Base-by-base conservation (phyloP, 1,284 basidiomycete species). In the Phellopilus nigrolimitatus region DNA sequence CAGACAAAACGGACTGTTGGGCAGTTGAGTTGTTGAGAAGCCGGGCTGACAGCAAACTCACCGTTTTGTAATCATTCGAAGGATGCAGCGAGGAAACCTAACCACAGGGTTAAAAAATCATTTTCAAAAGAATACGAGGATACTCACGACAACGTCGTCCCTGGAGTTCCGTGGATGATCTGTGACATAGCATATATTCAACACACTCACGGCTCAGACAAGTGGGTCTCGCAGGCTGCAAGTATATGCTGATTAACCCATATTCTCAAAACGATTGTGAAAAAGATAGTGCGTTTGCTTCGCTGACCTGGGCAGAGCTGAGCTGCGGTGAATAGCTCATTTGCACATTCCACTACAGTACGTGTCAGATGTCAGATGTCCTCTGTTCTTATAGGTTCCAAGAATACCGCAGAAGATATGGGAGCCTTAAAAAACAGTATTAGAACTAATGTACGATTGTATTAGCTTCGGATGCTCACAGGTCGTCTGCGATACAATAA, bases 21-120 rank as follows among this genome's bases (percentile, higher is more conserved):
- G 36, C 30, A 36, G 41, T 30, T 48, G 24, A 21, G 44, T 56
- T 58, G 40, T 19, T 36, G 41, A 31, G 21, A 33, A n/a, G 13
- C 45, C n/a, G 43, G 22, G 42, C 28, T 7, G 58, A 39, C 50
- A 55, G 61, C 53, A 40, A 52, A 60, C 66, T 62, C 57, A 79
- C 83, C 47, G 88, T 91, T 70, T 90, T 91, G 66, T 91, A 91
- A 65, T 91, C 88, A 62, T 91, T 91, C 1, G 87, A 82, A 0
- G 88, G 88, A 61, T 84, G 82, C 19, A 89, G 64, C 4, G 88
- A 85, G 68, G 82, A 84, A 34, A 89, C 76, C 88, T 91, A 57
- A n/a, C n/a, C n/a, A n/a, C n/a, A 13, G 33, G 44, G 9, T 22
- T 10, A 1, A 39, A 19, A 25, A 25, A 55, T 52, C 30, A 47